Base-by-base conservation (phyloP, 352 stramenopile species). In the Phytophthora kernoviae region DNA sequence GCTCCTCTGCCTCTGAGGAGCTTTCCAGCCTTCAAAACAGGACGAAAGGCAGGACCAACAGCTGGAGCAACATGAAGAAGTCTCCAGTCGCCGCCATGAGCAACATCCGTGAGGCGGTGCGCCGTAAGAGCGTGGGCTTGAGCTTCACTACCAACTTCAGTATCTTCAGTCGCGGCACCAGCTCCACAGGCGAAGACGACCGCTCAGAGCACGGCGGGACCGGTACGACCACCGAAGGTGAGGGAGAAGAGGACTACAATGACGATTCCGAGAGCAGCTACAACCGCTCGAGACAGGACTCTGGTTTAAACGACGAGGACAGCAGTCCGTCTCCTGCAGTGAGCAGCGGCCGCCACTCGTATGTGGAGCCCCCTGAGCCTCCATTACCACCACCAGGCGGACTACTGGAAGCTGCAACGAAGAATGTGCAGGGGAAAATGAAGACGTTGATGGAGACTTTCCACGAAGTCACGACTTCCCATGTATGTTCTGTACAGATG, bases 391-490 rank as follows among this genome's bases (percentile, higher is more conserved):
- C 77, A 42, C 75, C 80, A 9, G 80, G 80, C 17, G 80, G 80
- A 17, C 53, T 90, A 2, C 45, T 86, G 4, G 80, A 90, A 56
- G 79, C 80, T 12, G 80, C 77, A 5, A 85, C 77, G 1, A 85
- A 81, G 64, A 90, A 90, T 44, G 80, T 90, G 42, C 80, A 90
- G 60, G 75, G 70, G 20, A 90, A 90, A 65, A 86, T 88, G 75
- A 69, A 79, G 52, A 79, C 83, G 18, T 63, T 90, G 20, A 83
- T 85, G 61, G 75, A 88, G 36, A 81, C 75, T 20, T 73, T 77
- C 60, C 76, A 81, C 27, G 75, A 90, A 45, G 66, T 84, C 22
- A 81, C 77, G 7, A 79, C 73, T 47, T 89, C 75, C 18, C 74
- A 74, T 58, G 70, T 79, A 59, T 37, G 70, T 61, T 21, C 37